These are phyloP conservation scores for Acanthamoeba sp. DNA, from an alignment of 208 protist genomes.

Conservation along the genomic window DNA sequence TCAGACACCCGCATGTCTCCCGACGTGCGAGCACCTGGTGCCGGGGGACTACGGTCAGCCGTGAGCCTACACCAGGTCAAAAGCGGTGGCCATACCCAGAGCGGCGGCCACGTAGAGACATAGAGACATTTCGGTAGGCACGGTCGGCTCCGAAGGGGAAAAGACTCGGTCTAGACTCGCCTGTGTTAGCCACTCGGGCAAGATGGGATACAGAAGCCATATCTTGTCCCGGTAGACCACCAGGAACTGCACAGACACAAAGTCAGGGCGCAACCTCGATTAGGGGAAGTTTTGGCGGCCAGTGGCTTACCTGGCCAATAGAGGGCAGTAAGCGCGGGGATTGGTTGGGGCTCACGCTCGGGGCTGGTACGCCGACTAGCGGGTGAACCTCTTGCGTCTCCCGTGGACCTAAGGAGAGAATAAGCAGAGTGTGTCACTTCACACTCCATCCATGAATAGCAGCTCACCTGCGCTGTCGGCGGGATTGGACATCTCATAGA, in stretches of 20 bases:
- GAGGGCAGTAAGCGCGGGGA: not conserved
- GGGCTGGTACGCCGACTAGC: not conserved
- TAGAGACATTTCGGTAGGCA: not conserved
- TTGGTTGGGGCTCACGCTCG: not conserved
- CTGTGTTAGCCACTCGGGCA: conserved; percentile 6
- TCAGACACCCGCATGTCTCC: not conserved
- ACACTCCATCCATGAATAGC: no score
- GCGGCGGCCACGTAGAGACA: conserved; percentile 20
- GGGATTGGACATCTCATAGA: not conserved
- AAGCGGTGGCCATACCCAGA: not conserved
- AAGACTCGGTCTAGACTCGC: not conserved
- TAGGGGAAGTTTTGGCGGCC: not conserved
- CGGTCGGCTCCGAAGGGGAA: not conserved
- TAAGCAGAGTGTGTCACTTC: no score
- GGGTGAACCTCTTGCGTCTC: not conserved
- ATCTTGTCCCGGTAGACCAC: conserved; percentile 29
- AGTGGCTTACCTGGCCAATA: not conserved
- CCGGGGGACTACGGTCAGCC: not conserved
- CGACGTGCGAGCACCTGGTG: not conserved
- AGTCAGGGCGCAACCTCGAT: not conserved
- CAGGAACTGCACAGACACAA: not conserved
- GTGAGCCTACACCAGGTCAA: not conserved
- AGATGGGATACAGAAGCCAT: conserved; percentile 15
- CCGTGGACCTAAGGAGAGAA: no score
- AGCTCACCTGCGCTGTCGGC: not conserved